These are phyloP conservation scores for Hansenula sp. DNA, from an alignment of 1,139 yeast genomes.

Conservation along the genomic window DNA sequence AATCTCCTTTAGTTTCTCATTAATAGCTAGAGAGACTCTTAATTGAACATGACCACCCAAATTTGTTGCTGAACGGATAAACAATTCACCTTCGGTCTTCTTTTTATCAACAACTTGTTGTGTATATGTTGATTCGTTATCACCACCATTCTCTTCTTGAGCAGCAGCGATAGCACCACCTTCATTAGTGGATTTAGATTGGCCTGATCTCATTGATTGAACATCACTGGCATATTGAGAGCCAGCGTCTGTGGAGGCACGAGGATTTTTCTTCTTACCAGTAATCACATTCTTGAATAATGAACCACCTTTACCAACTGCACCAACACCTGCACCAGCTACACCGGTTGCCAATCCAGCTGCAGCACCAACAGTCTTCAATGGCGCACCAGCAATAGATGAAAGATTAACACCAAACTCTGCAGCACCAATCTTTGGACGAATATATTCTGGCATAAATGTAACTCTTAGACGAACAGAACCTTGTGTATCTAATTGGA, in stretches of 20 bases:
- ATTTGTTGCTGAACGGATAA: constrained; percentile 36
- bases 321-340: constrained; percentile 26
- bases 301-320: constrained; percentile 31
- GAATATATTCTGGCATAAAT: constrained; percentile 63
- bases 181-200: constrained; percentile 3
- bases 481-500: constrained; percentile 60
- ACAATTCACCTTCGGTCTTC: constrained; percentile 40
- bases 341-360: constrained; percentile 34
- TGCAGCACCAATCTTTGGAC: constrained; percentile 47
- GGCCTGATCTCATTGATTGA: constrained; percentile 14
- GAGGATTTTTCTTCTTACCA: constrained; percentile 21
- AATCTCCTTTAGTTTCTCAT: constrained; percentile 52
- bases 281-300: constrained; percentile 36
- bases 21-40: constrained; percentile 46
- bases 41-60: constrained; percentile 40
- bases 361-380: constrained; percentile 42
- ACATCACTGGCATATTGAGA: constrained; percentile 8
- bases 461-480: constrained; percentile 44
- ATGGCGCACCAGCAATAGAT: constrained; percentile 41
- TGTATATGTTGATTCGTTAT: constrained; percentile 12
- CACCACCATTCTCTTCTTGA: constrained; percentile 1
- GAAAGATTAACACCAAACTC: constrained; percentile 40
- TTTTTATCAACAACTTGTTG: constrained; percentile 13
- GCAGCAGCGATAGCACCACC: constrained; percentile 9
- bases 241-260: constrained; percentile 7